Percentiles rank a stretch among this genome's conserved stretches.
Conservation (phyloP, 176 grass and related monocot species). For the Miscanthus lutarioriparius region DNA sequence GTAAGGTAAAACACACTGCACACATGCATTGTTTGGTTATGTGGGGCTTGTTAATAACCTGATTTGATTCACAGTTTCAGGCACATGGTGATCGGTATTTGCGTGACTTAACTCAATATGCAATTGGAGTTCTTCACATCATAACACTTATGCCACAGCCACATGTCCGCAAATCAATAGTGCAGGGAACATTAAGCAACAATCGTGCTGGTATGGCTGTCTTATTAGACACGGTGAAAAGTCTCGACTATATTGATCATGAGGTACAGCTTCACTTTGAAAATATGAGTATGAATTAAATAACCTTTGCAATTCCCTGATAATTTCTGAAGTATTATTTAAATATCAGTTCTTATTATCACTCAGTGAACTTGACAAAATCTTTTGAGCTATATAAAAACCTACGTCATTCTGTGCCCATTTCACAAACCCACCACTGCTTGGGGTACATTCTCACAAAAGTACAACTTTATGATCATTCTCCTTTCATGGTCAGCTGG, state of each 20-base stretch:
- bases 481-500: background rate
- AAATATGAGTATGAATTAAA: conserved; percentile 17
- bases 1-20: conserved; percentile 58
- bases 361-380: background rate
- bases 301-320: conserved; percentile 1
- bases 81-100: conserved; percentile 82
- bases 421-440: background rate
- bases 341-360: background rate
- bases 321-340: background rate
- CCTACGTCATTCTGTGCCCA: background rate
- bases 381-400: background rate
- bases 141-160: conserved; percentile 79
- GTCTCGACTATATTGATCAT: conserved; percentile 81
- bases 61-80: conserved; percentile 48
- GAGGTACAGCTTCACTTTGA: conserved; percentile 59
- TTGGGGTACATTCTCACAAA: background rate
- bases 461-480: no score
- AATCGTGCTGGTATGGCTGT: conserved; percentile 81
- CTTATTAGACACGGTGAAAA: conserved; percentile 80
- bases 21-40: background rate
- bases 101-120: conserved; percentile 90
- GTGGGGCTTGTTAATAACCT: conserved; percentile 24
- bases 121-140: conserved; percentile 95
- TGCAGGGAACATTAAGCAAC: conserved; percentile 85
- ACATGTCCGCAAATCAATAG: conserved; percentile 76